Percentiles rank a stretch among this genome's conserved stretches.
These are phyloP conservation scores for Diaporthe batatas DNA, from an alignment of 2,329 filamentous ascomycete genomes.

Conservation along the genomic window DNA sequence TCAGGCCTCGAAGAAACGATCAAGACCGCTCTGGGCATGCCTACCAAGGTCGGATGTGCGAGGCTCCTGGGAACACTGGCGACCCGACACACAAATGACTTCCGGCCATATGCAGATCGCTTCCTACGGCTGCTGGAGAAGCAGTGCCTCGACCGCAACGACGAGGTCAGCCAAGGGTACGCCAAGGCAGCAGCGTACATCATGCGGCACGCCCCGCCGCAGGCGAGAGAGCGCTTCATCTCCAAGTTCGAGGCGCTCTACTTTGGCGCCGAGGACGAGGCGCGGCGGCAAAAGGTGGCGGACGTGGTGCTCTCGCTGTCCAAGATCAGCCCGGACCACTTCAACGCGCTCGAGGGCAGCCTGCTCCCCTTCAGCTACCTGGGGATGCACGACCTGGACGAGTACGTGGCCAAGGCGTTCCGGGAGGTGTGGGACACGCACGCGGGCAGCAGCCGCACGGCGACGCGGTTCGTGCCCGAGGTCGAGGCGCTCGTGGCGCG, in stretches of 20 bases:
- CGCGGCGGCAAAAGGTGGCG: slow-evolving; percentile 79
- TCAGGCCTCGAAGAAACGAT: slow-evolving; percentile 82
- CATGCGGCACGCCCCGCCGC: slow-evolving; percentile 69
- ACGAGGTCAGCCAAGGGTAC: slow-evolving; percentile 92
- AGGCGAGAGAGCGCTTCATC: slow-evolving; percentile 65
- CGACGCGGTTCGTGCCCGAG: slow-evolving; percentile 86
- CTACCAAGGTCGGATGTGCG: slow-evolving; percentile 92
- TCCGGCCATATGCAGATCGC: slow-evolving; percentile 79
- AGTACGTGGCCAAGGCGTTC: slow-evolving; percentile 84
- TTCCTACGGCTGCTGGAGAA: slow-evolving; percentile 86
- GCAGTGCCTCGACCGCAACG: slow-evolving; percentile 89
- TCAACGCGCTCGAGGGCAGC: slow-evolving; percentile 79
- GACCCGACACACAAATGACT: slow-evolving; percentile 81
- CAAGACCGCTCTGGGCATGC: slow-evolving; percentile 88
- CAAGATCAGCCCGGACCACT: slow-evolving; percentile 90
- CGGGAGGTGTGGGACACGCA: slow-evolving; percentile 90
- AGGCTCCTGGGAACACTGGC: slow-evolving; percentile 87
- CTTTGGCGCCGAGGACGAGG: slow-evolving; percentile 83
- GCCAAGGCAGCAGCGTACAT: slow-evolving; percentile 90
- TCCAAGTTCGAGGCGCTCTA: slow-evolving; percentile 76
- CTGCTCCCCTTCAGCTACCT: slow-evolving; percentile 91
- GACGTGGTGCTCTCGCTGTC: slow-evolving; percentile 87
- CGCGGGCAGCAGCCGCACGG: slow-evolving; percentile 85
- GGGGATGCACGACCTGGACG: slow-evolving; percentile 86
- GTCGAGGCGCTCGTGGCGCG: slow-evolving; percentile 77